Conservation (phyloP, 108 stramenopile species). For the Hondaea fermentalgiana region DNA sequence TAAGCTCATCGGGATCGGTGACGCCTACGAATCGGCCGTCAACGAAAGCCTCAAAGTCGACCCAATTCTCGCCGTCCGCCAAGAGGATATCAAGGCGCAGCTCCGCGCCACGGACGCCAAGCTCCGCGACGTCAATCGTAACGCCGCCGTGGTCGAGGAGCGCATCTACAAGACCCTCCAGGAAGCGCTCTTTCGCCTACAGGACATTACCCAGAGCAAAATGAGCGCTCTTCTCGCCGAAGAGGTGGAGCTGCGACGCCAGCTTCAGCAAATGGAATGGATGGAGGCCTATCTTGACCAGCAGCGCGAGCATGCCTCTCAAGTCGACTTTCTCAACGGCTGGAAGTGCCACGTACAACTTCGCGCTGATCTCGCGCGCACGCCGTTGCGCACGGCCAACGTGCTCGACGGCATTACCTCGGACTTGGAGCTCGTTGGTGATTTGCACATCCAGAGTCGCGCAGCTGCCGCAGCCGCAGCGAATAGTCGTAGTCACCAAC, state of each 20-base stretch:
- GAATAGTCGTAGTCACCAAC: neutral
- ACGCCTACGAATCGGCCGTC: constrained; percentile 21
- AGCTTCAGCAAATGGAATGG: constrained; percentile 21
- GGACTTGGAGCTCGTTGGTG: constrained; percentile 20
- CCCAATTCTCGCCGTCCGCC: constrained; percentile 1
- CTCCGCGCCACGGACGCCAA: neutral
- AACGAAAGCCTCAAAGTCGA: neutral
- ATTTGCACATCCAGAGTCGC: neutral
- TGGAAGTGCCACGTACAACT: constrained; percentile 20
- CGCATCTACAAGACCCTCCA: constrained; percentile 12
- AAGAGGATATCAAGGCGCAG: neutral
- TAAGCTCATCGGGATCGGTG: constrained; percentile 19
- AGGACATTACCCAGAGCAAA: constrained; percentile 19
- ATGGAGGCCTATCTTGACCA: constrained; percentile 10
- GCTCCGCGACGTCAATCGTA: constrained; percentile 10
- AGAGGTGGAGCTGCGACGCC: constrained; percentile 24
- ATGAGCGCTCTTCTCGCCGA: constrained; percentile 11
- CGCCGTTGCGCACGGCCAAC: neutral
- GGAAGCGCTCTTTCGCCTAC: constrained; percentile 9
- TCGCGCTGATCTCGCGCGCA: neutral
- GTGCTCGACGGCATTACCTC: neutral
- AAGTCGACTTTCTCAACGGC: constrained; percentile 18
- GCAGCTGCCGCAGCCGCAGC: too few species aligned
- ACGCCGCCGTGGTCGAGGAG: constrained; percentile 20
- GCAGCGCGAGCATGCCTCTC: constrained; percentile 1